phyloP scores from a whole-genome alignment of 495 filamentous ascomycete genomes.

The Hyaloscypha hepaticicola region DNA sequence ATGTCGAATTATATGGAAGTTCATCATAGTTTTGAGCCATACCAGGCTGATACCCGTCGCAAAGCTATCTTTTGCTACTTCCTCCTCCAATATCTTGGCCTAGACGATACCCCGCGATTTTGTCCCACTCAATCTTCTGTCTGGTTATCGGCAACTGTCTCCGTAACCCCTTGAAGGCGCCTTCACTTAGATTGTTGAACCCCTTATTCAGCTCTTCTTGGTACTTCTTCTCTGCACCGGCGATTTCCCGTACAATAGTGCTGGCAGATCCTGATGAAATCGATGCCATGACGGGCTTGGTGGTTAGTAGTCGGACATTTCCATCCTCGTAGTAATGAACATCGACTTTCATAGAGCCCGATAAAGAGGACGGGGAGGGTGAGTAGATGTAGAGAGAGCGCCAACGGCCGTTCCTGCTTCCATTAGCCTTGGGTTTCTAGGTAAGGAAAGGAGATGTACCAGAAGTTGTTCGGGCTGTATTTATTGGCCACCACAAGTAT shows the following conservation, averaged over 20 bases:
- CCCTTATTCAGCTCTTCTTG: conserved; percentile 94
- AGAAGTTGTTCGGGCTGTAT: conserved; percentile 97
- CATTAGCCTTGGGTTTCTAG: conserved; percentile 13
- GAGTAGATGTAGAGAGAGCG: conserved; percentile 81
- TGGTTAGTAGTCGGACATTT: conserved; percentile 88
- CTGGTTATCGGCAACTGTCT: conserved; percentile 93
- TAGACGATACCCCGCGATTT: conserved; percentile 90
- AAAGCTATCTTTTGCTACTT: conserved; percentile 42
- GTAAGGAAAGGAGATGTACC: conserved; percentile 47
- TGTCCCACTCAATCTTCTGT: conserved; percentile 99
- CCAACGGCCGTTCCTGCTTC: conserved; percentile 89
- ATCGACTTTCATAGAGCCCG: conserved; percentile 73
- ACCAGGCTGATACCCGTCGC: conserved; percentile 4
- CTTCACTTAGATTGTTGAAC: conserved; percentile 85
- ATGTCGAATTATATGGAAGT: not conserved
- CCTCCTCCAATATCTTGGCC: conserved; percentile 69
- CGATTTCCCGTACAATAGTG: conserved; percentile 71
- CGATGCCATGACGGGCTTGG: conserved; percentile 65
- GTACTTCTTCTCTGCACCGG: conserved; percentile 80
- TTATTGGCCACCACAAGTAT: conserved; percentile 89
- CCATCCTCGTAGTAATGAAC: conserved; percentile 99
- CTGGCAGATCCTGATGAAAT: conserved; percentile 61
- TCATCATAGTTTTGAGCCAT: not conserved
- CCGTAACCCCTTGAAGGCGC: conserved; percentile 88
- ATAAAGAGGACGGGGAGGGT: conserved; percentile 59